A percentile compares a stretch with the other conserved stretches of the same genome.
Evolutionary conservation across 352 stramenopile species (phyloP).

Genomic region (Thalassiosira exigua): DNA sequence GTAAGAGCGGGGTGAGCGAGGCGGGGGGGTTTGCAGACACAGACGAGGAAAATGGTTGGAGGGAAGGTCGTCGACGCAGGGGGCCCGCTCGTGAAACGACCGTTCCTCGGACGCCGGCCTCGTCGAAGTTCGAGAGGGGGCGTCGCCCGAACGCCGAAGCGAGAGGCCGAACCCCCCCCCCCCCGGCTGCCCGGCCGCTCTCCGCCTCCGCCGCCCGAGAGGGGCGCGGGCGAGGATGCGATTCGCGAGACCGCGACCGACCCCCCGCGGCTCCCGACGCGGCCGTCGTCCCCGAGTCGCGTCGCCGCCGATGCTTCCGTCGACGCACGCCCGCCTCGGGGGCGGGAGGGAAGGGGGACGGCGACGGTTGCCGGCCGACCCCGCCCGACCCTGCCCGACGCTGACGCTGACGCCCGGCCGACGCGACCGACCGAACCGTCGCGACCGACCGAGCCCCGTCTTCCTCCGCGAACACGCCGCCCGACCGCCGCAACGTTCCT

Average conservation of each 20-base stretch:
- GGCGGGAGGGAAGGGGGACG: too few relatives aligned
- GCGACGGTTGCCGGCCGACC: too few relatives aligned
- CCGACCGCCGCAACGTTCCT: constrained; percentile 13
- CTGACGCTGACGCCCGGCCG: too few relatives aligned
- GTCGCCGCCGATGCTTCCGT: too few relatives aligned
- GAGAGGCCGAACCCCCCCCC: too few relatives aligned
- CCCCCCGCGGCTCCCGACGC: background rate
- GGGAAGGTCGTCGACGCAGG: background rate
- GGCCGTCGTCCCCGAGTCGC: too few relatives aligned
- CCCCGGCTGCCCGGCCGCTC: too few relatives aligned
- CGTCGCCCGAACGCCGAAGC: background rate
- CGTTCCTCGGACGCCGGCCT: background rate
- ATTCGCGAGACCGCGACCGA: too few relatives aligned
- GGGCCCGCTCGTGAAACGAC: background rate
- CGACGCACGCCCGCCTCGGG: too few relatives aligned
- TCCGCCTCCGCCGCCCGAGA: background rate
- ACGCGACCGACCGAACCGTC: too few relatives aligned
- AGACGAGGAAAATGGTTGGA: background rate
- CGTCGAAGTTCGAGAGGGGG: background rate
- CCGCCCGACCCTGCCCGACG: too few relatives aligned
- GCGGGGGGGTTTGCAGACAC: background rate
- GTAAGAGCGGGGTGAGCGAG: background rate
- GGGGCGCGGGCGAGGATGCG: too few relatives aligned
- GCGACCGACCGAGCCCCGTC: background rate
- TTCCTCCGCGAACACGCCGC: background rate